Percentiles rank a stretch among this genome's conserved stretches.
Conservation (phyloP, 768 basidiomycete species). For the Trametes punicea region DNA sequence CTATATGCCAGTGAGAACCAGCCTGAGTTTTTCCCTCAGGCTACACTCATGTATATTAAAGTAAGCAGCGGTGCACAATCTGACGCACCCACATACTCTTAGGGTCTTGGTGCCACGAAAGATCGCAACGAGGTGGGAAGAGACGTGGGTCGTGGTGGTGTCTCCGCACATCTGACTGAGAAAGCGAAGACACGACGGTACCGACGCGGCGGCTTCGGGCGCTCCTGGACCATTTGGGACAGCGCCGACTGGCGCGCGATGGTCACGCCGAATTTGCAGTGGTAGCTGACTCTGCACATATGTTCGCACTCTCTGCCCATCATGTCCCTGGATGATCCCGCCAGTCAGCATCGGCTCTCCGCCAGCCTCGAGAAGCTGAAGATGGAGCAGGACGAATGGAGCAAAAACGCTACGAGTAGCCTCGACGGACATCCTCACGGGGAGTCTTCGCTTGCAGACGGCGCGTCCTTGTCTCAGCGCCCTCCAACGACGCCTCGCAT, state of each 20-base stretch:
- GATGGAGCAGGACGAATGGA: constrained; percentile 20
- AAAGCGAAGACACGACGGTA: too few species aligned
- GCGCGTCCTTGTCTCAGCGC: constrained; percentile 9
- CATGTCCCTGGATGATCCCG: constrained; percentile 27
- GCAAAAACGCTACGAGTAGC: constrained; percentile 2
- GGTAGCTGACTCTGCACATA: background rate
- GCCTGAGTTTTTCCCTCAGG: too few species aligned
- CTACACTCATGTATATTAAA: too few species aligned
- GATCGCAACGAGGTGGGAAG: too few species aligned
- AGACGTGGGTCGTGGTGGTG: too few species aligned
- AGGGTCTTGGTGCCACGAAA: too few species aligned
- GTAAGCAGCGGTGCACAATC: too few species aligned
- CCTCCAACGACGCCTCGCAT: constrained; percentile 33
- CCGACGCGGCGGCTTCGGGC: too few species aligned
- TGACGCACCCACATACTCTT: too few species aligned
- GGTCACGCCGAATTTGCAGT: background rate
- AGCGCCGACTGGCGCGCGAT: background rate
- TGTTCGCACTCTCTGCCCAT: background rate
- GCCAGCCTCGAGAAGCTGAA: constrained; percentile 48
- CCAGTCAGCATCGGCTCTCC: constrained; percentile 39
- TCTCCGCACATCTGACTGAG: too few species aligned
- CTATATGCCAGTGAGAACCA: too few species aligned
- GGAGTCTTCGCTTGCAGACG: constrained; percentile 1
- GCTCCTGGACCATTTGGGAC: background rate
- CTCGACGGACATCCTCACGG: constrained; percentile 13